Evolutionary conservation across 371 early-diverging fungal genomes (phyloP).

Genomic region (Actinomucor elegans): DNA sequence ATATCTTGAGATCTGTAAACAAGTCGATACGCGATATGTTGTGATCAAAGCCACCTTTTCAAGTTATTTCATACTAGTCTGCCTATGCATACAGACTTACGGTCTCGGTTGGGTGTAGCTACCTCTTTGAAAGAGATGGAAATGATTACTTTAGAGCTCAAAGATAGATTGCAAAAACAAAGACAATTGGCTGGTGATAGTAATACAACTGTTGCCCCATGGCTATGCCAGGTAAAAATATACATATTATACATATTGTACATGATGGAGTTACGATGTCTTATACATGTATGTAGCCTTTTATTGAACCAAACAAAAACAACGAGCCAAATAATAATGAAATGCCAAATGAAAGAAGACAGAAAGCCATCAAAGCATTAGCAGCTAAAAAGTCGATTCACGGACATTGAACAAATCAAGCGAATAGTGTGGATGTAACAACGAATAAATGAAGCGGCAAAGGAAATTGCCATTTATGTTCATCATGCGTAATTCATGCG

Average conservation of each 20-base stretch:
- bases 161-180: constrained; percentile 6
- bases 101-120: constrained; percentile 55
- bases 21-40: too few species aligned
- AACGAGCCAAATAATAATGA: too few species aligned
- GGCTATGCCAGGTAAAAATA: constrained; percentile 38
- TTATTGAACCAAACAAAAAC: too few species aligned
- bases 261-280: too few species aligned
- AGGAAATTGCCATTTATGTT: constrained; percentile 6
- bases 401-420: background rate
- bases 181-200: constrained; percentile 34
- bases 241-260: background rate
- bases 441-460: constrained; percentile 1
- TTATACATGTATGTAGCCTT: too few species aligned
- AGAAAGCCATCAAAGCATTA: background rate
- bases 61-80: constrained; percentile 79
- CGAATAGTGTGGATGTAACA: background rate
- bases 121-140: constrained; percentile 48
- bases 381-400: background rate
- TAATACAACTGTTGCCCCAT: constrained; percentile 57
- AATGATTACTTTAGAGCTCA: constrained; percentile 34
- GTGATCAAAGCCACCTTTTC: constrained; percentile 87
- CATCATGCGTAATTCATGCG: constrained; percentile 16
- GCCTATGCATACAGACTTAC: constrained; percentile 67
- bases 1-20: constrained; percentile 73
- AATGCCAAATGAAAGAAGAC: background rate